Percentiles rank a stretch among this genome's conserved stretches.
Evolutionary conservation across 345 rosid species (phyloP).

Genomic region (Citrus unshiu): DNA sequence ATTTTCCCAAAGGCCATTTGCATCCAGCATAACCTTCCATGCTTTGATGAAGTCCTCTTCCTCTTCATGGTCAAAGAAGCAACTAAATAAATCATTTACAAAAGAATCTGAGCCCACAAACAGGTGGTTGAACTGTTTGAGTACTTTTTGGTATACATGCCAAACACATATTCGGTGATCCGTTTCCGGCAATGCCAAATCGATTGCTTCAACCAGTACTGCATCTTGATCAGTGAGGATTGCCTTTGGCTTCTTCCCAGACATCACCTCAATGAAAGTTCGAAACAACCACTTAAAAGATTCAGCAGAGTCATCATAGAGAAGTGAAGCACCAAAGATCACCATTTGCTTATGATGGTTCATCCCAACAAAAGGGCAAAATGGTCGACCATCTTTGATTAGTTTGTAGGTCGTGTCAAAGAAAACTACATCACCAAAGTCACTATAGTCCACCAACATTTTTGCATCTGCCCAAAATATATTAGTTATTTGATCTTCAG

Average conservation of each 20-base stretch:
- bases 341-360: slow-evolving; percentile 39
- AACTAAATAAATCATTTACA: slow-evolving; percentile 21
- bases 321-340: slow-evolving; percentile 30
- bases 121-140: slow-evolving; percentile 24
- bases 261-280: slow-evolving; percentile 29
- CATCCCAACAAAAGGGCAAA: slow-evolving; percentile 30
- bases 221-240: slow-evolving; percentile 33
- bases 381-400: slow-evolving; percentile 21
- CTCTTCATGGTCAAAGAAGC: slow-evolving; percentile 29
- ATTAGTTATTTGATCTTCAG: slow-evolving; percentile 32
- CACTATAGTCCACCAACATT: slow-evolving; percentile 30
- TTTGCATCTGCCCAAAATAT: slow-evolving; percentile 30
- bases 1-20: slow-evolving; percentile 23
- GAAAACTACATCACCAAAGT: slow-evolving; percentile 34
- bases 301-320: slow-evolving; percentile 33
- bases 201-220: slow-evolving; percentile 20
- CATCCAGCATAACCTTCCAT: slow-evolving; percentile 31
- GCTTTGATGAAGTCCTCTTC: slow-evolving; percentile 26
- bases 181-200: slow-evolving; percentile 17
- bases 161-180: slow-evolving; percentile 29
- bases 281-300: slow-evolving; percentile 34
- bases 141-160: slow-evolving; percentile 30
- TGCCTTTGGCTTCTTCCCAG: slow-evolving; percentile 26
- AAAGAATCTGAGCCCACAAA: slow-evolving; percentile 24
- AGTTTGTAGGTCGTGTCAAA: slow-evolving; percentile 29